A percentile compares a stretch with the other conserved stretches of the same genome.
These are phyloP conservation scores for Gentiana dahurica DNA, from an alignment of 257 asterid genomes.

Conservation along the genomic window DNA sequence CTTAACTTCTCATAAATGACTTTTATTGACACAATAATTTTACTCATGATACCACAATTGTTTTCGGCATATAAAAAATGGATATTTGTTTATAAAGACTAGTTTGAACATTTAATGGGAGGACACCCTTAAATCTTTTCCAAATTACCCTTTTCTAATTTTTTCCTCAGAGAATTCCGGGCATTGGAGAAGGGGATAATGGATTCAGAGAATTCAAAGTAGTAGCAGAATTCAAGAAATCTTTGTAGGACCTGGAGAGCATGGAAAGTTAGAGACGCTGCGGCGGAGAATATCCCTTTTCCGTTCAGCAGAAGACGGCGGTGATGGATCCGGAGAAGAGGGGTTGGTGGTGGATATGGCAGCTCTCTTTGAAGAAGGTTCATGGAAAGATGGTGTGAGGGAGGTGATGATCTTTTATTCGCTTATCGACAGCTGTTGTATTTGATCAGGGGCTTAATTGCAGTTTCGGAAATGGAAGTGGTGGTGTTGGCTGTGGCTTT, in stretches of 20 bases:
- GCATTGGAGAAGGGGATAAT: constrained; percentile 6
- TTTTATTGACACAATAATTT: too few relatives aligned
- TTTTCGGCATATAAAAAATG: too few relatives aligned
- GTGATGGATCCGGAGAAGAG: constrained; percentile 6
- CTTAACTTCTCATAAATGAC: too few relatives aligned
- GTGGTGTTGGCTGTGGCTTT: constrained; percentile 13
- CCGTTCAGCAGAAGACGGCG: not conserved
- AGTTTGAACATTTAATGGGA: too few relatives aligned
- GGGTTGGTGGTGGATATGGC: constrained; percentile 8
- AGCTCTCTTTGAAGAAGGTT: constrained; percentile 13
- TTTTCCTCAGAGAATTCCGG: not conserved
- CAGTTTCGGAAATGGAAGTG: not conserved
- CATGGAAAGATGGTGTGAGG: constrained; percentile 8
- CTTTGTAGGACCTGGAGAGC: constrained; percentile 8
- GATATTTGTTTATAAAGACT: too few relatives aligned
- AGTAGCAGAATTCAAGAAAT: not conserved
- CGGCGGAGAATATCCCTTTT: constrained; percentile 24
- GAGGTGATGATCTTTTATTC: constrained; percentile 16
- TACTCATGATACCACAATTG: too few relatives aligned
- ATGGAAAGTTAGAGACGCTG: constrained; percentile 27
- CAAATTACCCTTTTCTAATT: too few relatives aligned
- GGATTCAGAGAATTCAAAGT: not conserved
- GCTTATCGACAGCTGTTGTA: constrained; percentile 8
- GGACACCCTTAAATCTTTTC: too few relatives aligned
- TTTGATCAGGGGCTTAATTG: not conserved